Conservation (phyloP, 768 basidiomycete genomes). For the Psilocybe tampanensis region DNA sequence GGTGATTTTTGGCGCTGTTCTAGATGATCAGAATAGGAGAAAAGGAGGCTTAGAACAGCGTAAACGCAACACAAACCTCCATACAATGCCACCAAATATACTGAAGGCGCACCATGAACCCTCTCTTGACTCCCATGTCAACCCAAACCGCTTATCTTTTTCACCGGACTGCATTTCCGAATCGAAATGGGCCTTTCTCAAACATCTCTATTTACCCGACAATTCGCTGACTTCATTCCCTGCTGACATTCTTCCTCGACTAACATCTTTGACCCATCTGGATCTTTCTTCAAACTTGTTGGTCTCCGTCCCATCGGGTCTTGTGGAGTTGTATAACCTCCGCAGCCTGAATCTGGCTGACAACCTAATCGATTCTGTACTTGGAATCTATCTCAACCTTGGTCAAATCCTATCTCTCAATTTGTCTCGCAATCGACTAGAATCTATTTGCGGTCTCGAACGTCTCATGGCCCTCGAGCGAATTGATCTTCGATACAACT, state of each 20-base stretch:
- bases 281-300: conserved; percentile 92
- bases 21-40: conserved; percentile 73
- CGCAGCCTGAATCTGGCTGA: conserved; percentile 92
- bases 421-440: conserved; percentile 84
- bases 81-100: conserved; percentile 33
- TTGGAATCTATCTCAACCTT: conserved; percentile 82
- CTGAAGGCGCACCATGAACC: conserved; percentile 12
- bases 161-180: conserved; percentile 41
- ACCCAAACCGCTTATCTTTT: conserved; percentile 28
- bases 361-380: conserved; percentile 96
- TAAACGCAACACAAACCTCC: conserved; percentile 30
- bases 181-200: conserved; percentile 75
- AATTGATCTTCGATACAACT: conserved; percentile 81
- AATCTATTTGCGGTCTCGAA: conserved; percentile 94
- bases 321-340: conserved; percentile 76
- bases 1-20: conserved; percentile 75
- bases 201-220: conserved; percentile 75
- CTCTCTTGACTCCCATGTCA: neutral
- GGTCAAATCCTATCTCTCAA: conserved; percentile 80
- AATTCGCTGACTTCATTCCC: conserved; percentile 84
- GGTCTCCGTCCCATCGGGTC: conserved; percentile 80
- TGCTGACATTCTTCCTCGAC: conserved; percentile 60
- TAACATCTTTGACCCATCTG: conserved; percentile 77
- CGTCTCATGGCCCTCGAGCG: conserved; percentile 83
- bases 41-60: conserved; percentile 55